These are phyloP conservation scores for Alternaria metachromatica DNA, from an alignment of 2,329 filamentous ascomycete genomes.

Conservation along the genomic window DNA sequence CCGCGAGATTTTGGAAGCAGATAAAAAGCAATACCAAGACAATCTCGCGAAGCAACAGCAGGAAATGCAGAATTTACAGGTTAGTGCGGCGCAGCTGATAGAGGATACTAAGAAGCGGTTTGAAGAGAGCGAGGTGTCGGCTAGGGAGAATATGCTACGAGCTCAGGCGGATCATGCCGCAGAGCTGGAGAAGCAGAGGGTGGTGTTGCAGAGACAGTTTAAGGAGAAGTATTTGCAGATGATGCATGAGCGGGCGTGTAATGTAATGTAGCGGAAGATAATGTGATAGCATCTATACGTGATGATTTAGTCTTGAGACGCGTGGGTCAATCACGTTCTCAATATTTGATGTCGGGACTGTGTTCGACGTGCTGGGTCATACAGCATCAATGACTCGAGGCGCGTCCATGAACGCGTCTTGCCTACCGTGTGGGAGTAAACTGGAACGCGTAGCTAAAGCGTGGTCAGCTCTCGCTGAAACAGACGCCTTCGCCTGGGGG, in stretches of 20 bases:
- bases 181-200: neutral
- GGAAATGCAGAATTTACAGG: slow-evolving; percentile 1
- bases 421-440: too few species aligned
- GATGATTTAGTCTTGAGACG: too few species aligned
- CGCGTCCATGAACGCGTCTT: too few species aligned
- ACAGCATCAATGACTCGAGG: too few species aligned
- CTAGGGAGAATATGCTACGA: neutral
- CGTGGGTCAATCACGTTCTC: too few species aligned
- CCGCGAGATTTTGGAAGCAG: neutral
- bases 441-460: too few species aligned
- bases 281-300: neutral
- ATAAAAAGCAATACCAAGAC: neutral
- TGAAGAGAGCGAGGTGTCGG: neutral
- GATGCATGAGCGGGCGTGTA: neutral
- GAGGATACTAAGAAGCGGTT: slow-evolving; percentile 3
- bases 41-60: slow-evolving; percentile 1
- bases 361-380: too few species aligned
- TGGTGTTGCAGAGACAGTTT: neutral
- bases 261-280: neutral
- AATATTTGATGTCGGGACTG: too few species aligned
- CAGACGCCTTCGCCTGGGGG: too few species aligned
- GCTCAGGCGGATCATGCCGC: neutral
- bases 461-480: too few species aligned
- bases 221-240: neutral
- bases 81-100: slow-evolving; percentile 3